These are phyloP conservation scores for Triticum timopheevii DNA, from an alignment of 176 grass and related monocot species.

Conservation along the genomic window DNA sequence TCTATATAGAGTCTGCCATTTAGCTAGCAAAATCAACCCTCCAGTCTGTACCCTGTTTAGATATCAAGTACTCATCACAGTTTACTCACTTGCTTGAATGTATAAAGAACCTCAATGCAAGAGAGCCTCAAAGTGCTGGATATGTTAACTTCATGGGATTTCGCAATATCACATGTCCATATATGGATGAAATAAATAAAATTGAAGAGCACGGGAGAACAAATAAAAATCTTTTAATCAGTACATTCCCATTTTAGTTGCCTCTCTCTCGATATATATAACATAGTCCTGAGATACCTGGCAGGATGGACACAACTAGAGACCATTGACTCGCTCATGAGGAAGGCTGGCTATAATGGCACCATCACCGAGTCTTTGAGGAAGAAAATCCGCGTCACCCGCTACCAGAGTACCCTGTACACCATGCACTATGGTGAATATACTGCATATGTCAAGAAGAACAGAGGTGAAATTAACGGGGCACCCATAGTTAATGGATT, in stretches of 20 bases:
- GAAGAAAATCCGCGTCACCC: constrained; percentile 73
- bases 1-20: not conserved
- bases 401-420: constrained; percentile 91
- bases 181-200: not conserved
- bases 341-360: constrained; percentile 88
- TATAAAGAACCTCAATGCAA: not conserved
- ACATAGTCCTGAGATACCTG: constrained; percentile 9
- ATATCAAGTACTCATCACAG: not conserved
- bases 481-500: constrained; percentile 60
- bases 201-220: not conserved
- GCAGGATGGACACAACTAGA: constrained; percentile 86
- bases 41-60: not conserved
- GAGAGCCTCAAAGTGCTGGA: not conserved
- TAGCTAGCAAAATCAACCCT: not conserved
- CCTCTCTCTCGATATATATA: not conserved
- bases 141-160: not conserved
- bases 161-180: not conserved
- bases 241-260: not conserved
- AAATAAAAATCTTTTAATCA: not conserved
- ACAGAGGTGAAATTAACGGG: constrained; percentile 63
- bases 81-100: not conserved
- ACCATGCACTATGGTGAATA: constrained; percentile 92
- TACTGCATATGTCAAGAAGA: constrained; percentile 70
- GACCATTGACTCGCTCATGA: constrained; percentile 94
- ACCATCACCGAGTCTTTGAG: constrained; percentile 66